Evolutionary conservation across 2,329 filamentous ascomycete genomes (phyloP).

Genomic region (Xylaria sp.): DNA sequence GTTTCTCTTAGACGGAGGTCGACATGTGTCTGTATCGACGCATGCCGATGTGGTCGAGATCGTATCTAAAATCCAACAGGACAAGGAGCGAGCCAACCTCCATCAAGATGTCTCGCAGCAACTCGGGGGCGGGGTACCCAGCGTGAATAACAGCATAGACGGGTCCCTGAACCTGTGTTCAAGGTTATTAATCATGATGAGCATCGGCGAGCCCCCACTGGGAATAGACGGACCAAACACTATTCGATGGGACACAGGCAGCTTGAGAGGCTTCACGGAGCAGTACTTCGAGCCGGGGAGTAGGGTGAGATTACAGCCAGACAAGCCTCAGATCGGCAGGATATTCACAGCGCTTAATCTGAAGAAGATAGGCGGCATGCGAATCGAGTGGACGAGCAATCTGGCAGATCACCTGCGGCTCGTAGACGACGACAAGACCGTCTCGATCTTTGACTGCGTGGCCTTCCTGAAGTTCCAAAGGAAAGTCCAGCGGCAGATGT

Average conservation of each 20-base stretch:
- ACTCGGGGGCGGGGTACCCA: neutral
- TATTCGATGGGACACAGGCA: constrained; percentile 24
- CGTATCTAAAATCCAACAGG: constrained; percentile 17
- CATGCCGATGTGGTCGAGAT: constrained; percentile 33
- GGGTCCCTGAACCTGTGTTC: constrained; percentile 32
- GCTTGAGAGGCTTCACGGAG: constrained; percentile 23
- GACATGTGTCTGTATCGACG: constrained; percentile 34
- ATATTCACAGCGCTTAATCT: constrained; percentile 42
- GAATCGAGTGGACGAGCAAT: constrained; percentile 50
- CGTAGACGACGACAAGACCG: constrained; percentile 49
- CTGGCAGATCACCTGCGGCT: constrained; percentile 53
- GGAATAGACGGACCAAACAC: constrained; percentile 29
- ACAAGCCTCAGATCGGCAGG: constrained; percentile 35
- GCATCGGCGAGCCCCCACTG: constrained; percentile 30
- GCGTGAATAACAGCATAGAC: constrained; percentile 13
- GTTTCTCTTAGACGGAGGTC: constrained; percentile 34
- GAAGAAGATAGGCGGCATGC: constrained; percentile 49
- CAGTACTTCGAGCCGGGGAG: constrained; percentile 14
- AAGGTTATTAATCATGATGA: constrained; percentile 32
- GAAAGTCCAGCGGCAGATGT: constrained; percentile 35
- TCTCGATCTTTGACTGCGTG: constrained; percentile 53
- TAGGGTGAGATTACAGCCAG: constrained; percentile 22
- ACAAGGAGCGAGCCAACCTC: constrained; percentile 16
- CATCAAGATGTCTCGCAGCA: constrained; percentile 24
- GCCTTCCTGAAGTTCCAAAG: constrained; percentile 48